These are phyloP conservation scores for Monilinia laxa DNA, from an alignment of 2,329 filamentous ascomycete species.

Conservation along the genomic window DNA sequence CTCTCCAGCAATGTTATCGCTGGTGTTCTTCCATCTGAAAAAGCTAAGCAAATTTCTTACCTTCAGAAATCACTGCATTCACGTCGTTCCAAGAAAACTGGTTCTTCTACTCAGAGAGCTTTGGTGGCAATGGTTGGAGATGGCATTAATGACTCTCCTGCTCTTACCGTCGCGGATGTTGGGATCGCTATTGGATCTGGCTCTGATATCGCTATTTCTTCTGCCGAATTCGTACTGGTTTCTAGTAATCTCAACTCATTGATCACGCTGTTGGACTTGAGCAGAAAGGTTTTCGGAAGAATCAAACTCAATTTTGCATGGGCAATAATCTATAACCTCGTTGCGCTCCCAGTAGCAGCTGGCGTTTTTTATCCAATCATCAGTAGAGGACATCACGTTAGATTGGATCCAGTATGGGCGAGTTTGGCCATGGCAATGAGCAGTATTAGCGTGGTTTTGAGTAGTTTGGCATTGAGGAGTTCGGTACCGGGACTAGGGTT, in stretches of 20 bases:
- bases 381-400: slow-evolving; percentile 53
- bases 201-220: slow-evolving; percentile 79
- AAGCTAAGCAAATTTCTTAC: slow-evolving; percentile 68
- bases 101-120: slow-evolving; percentile 43
- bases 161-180: slow-evolving; percentile 75
- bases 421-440: slow-evolving; percentile 90
- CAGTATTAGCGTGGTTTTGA: slow-evolving; percentile 83
- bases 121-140: slow-evolving; percentile 83
- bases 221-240: slow-evolving; percentile 78
- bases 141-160: slow-evolving; percentile 83
- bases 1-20: slow-evolving; percentile 73
- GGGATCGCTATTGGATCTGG: slow-evolving; percentile 80
- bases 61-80: slow-evolving; percentile 48
- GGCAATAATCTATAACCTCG: slow-evolving; percentile 65
- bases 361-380: slow-evolving; percentile 63
- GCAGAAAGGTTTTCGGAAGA: slow-evolving; percentile 59
- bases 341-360: slow-evolving; percentile 64
- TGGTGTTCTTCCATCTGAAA: slow-evolving; percentile 81
- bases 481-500: slow-evolving; percentile 43
- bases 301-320: slow-evolving; percentile 69
- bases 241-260: slow-evolving; percentile 58
- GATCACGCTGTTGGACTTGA: slow-evolving; percentile 59
- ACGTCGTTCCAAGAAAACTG: slow-evolving; percentile 14
- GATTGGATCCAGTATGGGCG: slow-evolving; percentile 80
- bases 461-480: slow-evolving; percentile 67